Conservation (phyloP, 2,329 filamentous ascomycete species). For the Botryosphaeria dothidea region DNA sequence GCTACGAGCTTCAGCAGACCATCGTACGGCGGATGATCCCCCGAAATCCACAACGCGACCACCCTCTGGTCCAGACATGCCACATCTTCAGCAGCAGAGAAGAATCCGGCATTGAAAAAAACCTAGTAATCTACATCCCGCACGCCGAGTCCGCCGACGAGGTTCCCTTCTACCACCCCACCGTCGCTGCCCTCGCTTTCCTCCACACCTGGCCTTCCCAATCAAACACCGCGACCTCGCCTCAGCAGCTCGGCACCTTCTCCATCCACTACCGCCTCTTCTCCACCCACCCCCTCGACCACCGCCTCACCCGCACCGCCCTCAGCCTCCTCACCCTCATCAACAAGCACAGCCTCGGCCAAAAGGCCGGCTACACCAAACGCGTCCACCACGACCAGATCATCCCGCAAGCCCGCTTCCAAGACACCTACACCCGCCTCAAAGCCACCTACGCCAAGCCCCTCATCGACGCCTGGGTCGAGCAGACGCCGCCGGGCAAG, state of each 20-base stretch:
- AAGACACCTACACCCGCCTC: slow-evolving; percentile 78
- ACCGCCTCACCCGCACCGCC: slow-evolving; percentile 66
- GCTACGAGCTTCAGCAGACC: slow-evolving; percentile 57
- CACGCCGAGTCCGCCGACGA: slow-evolving; percentile 63
- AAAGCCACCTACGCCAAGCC: slow-evolving; percentile 75
- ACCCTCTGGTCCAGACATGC: slow-evolving; percentile 78
- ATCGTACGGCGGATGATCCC: slow-evolving; percentile 79
- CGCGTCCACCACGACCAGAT: slow-evolving; percentile 81
- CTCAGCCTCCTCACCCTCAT: slow-evolving; percentile 68
- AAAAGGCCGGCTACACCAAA: slow-evolving; percentile 70
- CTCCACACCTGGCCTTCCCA: slow-evolving; percentile 63
- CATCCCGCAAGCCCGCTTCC: slow-evolving; percentile 73
- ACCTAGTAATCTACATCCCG: slow-evolving; percentile 75
- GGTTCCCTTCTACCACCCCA: slow-evolving; percentile 87
- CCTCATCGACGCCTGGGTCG: slow-evolving; percentile 77
- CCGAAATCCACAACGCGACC: slow-evolving; percentile 75
- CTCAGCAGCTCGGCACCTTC: slow-evolving; percentile 37
- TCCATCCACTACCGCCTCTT: slow-evolving; percentile 57
- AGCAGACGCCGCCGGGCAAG: slow-evolving; percentile 83
- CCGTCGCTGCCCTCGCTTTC: slow-evolving; percentile 72
- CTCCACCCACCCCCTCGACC: slow-evolving; percentile 36
- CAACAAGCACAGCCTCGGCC: slow-evolving; percentile 72
- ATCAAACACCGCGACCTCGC: slow-evolving; percentile 16
- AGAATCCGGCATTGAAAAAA: slow-evolving; percentile 34
- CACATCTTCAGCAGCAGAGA: slow-evolving; percentile 58